Base-by-base conservation (phyloP, 768 basidiomycete genomes). In the Lentinula raphanica region DNA sequence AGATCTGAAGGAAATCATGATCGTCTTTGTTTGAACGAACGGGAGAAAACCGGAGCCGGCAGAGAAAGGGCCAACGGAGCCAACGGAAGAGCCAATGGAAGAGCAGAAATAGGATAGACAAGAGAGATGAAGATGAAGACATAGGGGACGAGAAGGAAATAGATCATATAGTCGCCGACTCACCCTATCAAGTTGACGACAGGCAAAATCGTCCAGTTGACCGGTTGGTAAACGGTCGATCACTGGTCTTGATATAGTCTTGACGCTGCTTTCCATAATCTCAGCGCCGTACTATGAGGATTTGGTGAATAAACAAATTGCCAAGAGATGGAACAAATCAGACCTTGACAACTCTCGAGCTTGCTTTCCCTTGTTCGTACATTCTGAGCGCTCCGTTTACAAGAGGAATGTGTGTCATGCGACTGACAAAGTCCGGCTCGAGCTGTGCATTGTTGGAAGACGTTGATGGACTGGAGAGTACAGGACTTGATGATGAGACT, bases 151-250 rank as follows among this genome's bases (percentile, higher is more conserved):
- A 9, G 25, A 49, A 19, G 35, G 31, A 19, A 28, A 29, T 56
- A 28, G 25, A 31, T 31, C 17, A 28, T 15, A 49, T 45, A 32
- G 17, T 21, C 53, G 31, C 49, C 27, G 15, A 78, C 87, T 66
- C 61, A 94, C 89, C 69, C 84, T 79, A 72, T 94, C 92, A 39
- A 95, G 78, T 68, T 94, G 92, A 58, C 91, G 79, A 67, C 90
- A 92, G 2, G 93, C 92, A 70, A 94, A 94, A 59, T 92, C 91
- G 61, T 94, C 93, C 13, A 94, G 72, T 64, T 86, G 84, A 60
- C 79, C 82, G 49, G 90, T 87, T 9, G 90, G 89, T 0, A 94
- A 76, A 27, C 87, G 81, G 58, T 89, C 83, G 51, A 93, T 87
- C 49, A 92, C 92, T 27, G 92, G 92, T 17, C 85, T 79, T 27